phyloP scores from a whole-genome alignment of 495 filamentous ascomycete species.

The Aspergillus haitiensis region DNA sequence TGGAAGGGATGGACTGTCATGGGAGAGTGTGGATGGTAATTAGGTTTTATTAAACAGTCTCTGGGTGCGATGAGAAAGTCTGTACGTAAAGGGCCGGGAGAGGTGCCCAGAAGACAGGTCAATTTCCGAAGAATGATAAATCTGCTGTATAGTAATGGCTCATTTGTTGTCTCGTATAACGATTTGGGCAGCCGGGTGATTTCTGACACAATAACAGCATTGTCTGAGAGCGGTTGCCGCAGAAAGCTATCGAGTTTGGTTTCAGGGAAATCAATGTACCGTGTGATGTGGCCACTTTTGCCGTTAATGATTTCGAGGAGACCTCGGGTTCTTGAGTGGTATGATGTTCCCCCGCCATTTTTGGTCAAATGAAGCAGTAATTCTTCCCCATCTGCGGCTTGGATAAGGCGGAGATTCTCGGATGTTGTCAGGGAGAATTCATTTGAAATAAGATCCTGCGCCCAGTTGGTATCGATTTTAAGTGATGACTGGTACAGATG shows the following conservation, averaged over 20 bases:
- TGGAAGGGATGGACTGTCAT: conserved; percentile 1
- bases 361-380: not conserved
- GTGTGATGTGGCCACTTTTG: not conserved
- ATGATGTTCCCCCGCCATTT: not conserved
- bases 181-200: not conserved
- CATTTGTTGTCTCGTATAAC: not conserved
- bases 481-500: not conserved
- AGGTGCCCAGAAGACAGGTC: not conserved
- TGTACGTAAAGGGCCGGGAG: not conserved
- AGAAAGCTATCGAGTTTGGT: not conserved
- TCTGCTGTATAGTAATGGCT: not conserved
- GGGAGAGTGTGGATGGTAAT: not conserved
- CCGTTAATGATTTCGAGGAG: not conserved
- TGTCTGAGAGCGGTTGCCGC: not conserved
- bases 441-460: not conserved
- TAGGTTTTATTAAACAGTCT: not conserved
- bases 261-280: not conserved
- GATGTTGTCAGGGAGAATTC: conserved; percentile 1
- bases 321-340: not conserved
- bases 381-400: not conserved
- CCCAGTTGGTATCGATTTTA: not conserved
- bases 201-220: not conserved
- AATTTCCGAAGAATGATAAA: not conserved
- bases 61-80: not conserved
- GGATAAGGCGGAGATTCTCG: not conserved